Conservation (phyloP, 2,329 filamentous ascomycete species). For the Aphanocladium album region DNA sequence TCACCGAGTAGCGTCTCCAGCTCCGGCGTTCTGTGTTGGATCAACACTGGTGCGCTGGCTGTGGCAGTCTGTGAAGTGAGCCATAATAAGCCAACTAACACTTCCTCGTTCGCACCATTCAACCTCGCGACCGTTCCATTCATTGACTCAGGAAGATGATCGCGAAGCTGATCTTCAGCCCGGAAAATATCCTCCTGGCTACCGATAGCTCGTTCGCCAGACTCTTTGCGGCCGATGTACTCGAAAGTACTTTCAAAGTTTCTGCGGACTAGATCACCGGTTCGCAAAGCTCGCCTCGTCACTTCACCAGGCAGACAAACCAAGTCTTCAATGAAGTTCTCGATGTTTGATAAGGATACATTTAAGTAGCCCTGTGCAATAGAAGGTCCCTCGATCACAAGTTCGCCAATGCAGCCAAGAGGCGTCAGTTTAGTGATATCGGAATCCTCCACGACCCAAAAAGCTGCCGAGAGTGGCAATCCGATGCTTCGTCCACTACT, state of each 20-base stretch:
- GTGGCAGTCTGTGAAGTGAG: neutral
- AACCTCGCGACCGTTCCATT: neutral
- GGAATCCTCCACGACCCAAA: neutral
- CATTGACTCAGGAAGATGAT: neutral
- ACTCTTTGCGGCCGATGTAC: neutral
- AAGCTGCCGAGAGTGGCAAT: neutral
- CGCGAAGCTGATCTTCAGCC: neutral
- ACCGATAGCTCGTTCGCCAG: neutral
- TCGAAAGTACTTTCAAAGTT: neutral
- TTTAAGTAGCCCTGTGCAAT: slow-evolving; percentile 39
- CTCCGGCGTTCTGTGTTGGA: neutral
- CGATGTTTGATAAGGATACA: neutral
- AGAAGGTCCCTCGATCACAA: slow-evolving; percentile 44
- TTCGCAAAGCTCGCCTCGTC: neutral
- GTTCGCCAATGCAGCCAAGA: slow-evolving; percentile 32
- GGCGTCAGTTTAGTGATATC: slow-evolving; percentile 25
- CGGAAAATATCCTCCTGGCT: neutral
- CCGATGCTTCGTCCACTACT: neutral
- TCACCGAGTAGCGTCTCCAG: neutral
- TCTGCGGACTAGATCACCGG: neutral
- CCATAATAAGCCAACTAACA: neutral
- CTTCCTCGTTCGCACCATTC: neutral
- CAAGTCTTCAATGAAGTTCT: slow-evolving; percentile 7
- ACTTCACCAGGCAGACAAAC: neutral
- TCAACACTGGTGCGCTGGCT: neutral